Base-by-base conservation (phyloP, 1,139 yeast genomes). In the Yamadazyma conglobata region DNA sequence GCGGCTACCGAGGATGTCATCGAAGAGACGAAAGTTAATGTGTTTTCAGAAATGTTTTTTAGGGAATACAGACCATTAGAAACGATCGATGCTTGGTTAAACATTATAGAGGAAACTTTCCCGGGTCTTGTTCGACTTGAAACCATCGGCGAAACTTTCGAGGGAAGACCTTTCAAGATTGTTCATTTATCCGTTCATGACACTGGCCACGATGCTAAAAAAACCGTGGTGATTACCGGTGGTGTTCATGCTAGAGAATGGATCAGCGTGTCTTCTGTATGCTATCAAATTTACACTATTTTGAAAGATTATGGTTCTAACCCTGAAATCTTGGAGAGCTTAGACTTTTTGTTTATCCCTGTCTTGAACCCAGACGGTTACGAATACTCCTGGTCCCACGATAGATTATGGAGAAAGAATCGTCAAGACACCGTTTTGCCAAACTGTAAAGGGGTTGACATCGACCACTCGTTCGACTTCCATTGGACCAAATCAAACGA, bases 191-290 rank as follows among this genome's bases (percentile, higher is more conserved):
- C 77, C 3, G 68, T 73, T 3, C 73, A 72, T 20, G 56, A 55
- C 9, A 67, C 61, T n/a, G 45, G 54, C 21, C 79, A 77, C 29
- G 44, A 48, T 13, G 62, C 67, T 12, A 71, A 75, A 47, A 79
- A 77, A 49, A 83, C 93, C 0, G 70, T 88, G 28, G 83, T 87
- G 1, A 65, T 88, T 10, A 77, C 91, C 1, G 89, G 91, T 13
- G 96, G 95, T 1, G 70, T 82, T 2, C 96, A 88, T 56, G 93
- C 95, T 0, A 70, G 96, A 29, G 96, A 88, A 56, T 88, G 96
- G 96, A 72, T 87, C 12, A 75, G 89, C 17, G 77, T 80, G 4
- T 74, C 89, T 6, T 70, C 91, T 0, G 79, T 76, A 1, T 72
- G 86, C 38, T 85, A 73, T 52, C 57, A 77, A 9, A 54, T 87